Evolutionary conservation across 2,329 filamentous ascomycete genomes (phyloP), one percentile per base, ranked within the genome.

Genomic region (Neurospora sp.): DNA sequence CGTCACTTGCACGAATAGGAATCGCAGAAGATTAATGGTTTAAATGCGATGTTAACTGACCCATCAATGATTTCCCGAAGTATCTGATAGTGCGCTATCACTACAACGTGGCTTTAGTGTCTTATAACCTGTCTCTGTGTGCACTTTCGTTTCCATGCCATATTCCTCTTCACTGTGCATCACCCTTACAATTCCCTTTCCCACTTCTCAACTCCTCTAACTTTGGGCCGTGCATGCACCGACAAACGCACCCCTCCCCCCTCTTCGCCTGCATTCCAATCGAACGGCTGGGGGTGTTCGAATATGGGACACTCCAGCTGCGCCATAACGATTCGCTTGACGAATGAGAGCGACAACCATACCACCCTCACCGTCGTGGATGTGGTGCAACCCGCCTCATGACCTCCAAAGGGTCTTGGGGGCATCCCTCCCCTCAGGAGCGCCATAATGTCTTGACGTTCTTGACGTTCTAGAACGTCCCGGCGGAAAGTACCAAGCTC

Each of bases 61-160:
- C 3, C 2, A 8, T 1, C 0, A 0, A 13, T 3, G 1, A 13
- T 13, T 13, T 4, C 1, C 5, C 2, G 0, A 5, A 3, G 4
- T 0, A 0, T 23, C 19, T 28, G 23, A 9, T 58, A 58, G 46
- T 17, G 46, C 46, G 10, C 11, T 52, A 52, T 52, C 5, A 28
- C 1, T 2, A 23, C 1, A 23, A 23, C 3, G 17, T 43, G 1
- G 17, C 42, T 43, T 10, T 10, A 9, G 4, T 43, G 17, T 43
- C 42, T 19, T 11, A 43, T 10, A 19, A 11, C 9, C 9, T 11
- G n/a, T 15, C 42, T 19, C 19, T 52, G 46, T 6, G 11, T 28
- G 19, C 13, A 28, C 46, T 52, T 28, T 8, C n/a, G 17, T 28
- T 28, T 52, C 46, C 6, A 52, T 28, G 2, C 28, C 3, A 28